phyloP scores from a whole-genome alignment of 106 monocot genomes.

The Vanilla planifolia region DNA sequence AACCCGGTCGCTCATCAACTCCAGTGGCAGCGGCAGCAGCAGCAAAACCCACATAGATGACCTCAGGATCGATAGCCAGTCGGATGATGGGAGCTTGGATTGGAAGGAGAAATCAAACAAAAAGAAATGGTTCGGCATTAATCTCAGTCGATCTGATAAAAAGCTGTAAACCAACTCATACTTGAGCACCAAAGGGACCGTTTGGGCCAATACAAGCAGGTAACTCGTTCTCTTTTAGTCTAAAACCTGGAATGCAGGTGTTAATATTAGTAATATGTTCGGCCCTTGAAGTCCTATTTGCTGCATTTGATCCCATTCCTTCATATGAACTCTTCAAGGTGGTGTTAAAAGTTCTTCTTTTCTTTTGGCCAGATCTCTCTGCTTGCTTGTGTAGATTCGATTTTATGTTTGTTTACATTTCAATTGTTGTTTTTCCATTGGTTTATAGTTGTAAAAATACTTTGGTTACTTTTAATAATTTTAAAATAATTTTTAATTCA shows the following conservation, averaged over 20 bases:
- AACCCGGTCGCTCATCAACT: conserved; percentile 19
- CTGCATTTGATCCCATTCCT: conserved; percentile 1
- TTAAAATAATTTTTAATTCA: too few relatives aligned
- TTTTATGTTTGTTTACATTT: neutral
- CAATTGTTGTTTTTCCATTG: neutral
- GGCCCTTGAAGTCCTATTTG: neutral
- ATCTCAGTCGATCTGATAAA: conserved; percentile 56
- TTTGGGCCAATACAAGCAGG: too few relatives aligned
- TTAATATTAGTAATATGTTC: neutral
- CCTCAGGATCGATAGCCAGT: conserved; percentile 23
- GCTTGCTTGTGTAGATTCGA: neutral
- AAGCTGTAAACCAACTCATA: conserved; percentile 9
- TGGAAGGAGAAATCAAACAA: conserved; percentile 18
- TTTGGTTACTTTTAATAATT: neutral
- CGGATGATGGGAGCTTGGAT: conserved; percentile 32
- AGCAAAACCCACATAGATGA: conserved; percentile 34
- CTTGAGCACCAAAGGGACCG: neutral
- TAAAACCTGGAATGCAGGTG: too few relatives aligned
- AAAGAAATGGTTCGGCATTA: conserved; percentile 24
- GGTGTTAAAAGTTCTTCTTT: neutral
- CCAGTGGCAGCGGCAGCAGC: conserved; percentile 25
- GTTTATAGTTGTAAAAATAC: conserved; percentile 6
- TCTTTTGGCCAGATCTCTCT: neutral
- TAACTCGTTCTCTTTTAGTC: neutral
- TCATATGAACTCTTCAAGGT: neutral